phyloP scores from a whole-genome alignment of 805 yeast species.

The Hanseniaspora nectarophila region DNA sequence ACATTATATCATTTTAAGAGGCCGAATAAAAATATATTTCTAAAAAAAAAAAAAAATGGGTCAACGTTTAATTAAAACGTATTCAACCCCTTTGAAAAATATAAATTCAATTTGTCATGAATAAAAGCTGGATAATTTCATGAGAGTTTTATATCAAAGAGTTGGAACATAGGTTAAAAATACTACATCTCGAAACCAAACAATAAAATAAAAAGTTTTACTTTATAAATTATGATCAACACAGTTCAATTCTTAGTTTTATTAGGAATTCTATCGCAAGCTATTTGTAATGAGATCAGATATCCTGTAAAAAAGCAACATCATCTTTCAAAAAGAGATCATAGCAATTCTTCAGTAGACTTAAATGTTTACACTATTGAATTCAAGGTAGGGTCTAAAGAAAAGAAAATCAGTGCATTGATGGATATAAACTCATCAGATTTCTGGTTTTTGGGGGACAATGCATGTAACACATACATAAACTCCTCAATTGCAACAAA shows the following conservation, averaged over 20 bases:
- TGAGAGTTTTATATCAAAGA: no score
- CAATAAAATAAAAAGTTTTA: no score
- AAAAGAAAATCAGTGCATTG: conserved; percentile 42
- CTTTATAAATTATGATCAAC: not conserved
- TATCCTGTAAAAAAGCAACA: not conserved
- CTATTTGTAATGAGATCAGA: not conserved
- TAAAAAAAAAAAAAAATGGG: no score
- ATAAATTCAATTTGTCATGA: no score
- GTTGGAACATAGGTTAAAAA: no score
- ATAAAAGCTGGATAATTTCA: no score
- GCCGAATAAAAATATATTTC: no score
- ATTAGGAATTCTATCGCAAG: not conserved
- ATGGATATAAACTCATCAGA: conserved; percentile 55
- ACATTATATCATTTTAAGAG: no score
- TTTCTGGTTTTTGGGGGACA: not conserved
- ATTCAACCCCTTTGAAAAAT: no score
- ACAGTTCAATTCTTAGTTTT: not conserved
- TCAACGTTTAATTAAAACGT: no score
- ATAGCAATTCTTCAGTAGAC: not conserved
- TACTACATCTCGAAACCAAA: no score
- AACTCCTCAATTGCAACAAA: not conserved
- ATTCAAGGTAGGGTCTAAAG: not conserved
- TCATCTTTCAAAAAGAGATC: not conserved
- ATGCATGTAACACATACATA: not conserved
- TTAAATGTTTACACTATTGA: not conserved